A percentile compares a stretch with the other conserved stretches of the same genome.
Conservation (phyloP, 495 filamentous ascomycete species). For the Hypomontagnella monticulosa region DNA sequence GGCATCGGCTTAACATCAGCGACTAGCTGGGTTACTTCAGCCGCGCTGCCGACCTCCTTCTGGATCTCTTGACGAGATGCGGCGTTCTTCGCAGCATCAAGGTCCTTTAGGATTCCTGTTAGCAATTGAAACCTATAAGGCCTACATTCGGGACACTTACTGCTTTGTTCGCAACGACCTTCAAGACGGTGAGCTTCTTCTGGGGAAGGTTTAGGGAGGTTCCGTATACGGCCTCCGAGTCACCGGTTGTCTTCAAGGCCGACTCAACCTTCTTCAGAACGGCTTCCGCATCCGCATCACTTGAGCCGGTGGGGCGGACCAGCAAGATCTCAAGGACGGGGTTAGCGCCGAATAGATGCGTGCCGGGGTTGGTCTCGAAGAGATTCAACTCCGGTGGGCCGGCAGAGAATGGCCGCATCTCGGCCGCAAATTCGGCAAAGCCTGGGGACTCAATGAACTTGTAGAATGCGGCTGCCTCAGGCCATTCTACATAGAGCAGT, state of each 20-base stretch:
- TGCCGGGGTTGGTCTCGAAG: slow-evolving; percentile 26
- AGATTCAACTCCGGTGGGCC: slow-evolving; percentile 28
- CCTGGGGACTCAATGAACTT: slow-evolving; percentile 14
- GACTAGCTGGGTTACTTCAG: slow-evolving; percentile 20
- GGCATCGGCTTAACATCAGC: slow-evolving; percentile 17
- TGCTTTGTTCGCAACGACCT: slow-evolving; percentile 12
- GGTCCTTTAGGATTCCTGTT: slow-evolving; percentile 7
- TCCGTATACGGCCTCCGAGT: slow-evolving; percentile 23
- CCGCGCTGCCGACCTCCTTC: slow-evolving; percentile 8
- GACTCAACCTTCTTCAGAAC: slow-evolving; percentile 19
- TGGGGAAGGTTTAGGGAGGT: slow-evolving; percentile 24
- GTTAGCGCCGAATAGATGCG: slow-evolving; percentile 8
- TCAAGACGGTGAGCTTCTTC: slow-evolving; percentile 23
- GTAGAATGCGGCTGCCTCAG: slow-evolving; percentile 7
- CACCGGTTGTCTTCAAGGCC: slow-evolving; percentile 2
- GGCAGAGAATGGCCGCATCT: slow-evolving; percentile 2
- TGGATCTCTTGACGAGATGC: slow-evolving; percentile 11
- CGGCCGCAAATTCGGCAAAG: slow-evolving; percentile 5
- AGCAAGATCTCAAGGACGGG: slow-evolving; percentile 19
- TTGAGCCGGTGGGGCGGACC: slow-evolving; percentile 17
- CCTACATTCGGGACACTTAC: slow-evolving; percentile 10
- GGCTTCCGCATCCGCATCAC: slow-evolving; percentile 6
- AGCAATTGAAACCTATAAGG: not conserved
- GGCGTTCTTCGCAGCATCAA: slow-evolving; percentile 15
- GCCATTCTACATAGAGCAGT: slow-evolving; percentile 26